phyloP scores from a whole-genome alignment of 2,329 filamentous ascomycete species.

The Aspergillus sp. region DNA sequence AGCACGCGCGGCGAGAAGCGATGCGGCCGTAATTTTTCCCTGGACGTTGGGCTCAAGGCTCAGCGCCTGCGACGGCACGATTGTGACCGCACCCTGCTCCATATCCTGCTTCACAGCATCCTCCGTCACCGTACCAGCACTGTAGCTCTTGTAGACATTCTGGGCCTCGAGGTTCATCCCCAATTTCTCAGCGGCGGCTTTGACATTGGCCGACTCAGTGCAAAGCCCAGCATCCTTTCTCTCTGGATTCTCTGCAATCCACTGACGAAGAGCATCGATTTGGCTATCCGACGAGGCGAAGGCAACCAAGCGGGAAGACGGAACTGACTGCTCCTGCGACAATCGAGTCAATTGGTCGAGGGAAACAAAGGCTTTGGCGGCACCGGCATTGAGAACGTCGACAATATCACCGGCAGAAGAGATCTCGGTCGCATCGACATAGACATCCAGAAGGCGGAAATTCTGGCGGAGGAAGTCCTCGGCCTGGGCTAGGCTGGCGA shows the following conservation, averaged over 20 bases:
- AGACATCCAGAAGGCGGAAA: slow-evolving; percentile 50
- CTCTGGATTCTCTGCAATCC: slow-evolving; percentile 28
- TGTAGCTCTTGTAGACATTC: slow-evolving; percentile 31
- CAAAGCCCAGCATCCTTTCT: slow-evolving; percentile 28
- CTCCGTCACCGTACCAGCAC: slow-evolving; percentile 34
- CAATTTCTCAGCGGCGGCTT: slow-evolving; percentile 29
- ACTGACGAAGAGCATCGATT: slow-evolving; percentile 30
- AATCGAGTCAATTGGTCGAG: slow-evolving; percentile 56
- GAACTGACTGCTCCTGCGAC: slow-evolving; percentile 42
- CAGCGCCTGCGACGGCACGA: slow-evolving; percentile 62
- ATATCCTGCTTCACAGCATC: slow-evolving; percentile 41
- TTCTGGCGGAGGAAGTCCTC: slow-evolving; percentile 49
- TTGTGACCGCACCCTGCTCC: slow-evolving; percentile 51
- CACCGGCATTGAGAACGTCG: slow-evolving; percentile 73
- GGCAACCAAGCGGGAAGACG: slow-evolving; percentile 49
- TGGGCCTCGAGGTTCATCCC: slow-evolving; percentile 31
- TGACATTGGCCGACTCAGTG: slow-evolving; percentile 28
- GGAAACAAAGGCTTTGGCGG: slow-evolving; percentile 72
- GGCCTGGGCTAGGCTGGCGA: slow-evolving; percentile 31
- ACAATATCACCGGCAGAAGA: slow-evolving; percentile 63
- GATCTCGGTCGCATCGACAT: slow-evolving; percentile 67
- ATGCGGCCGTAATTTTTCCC: slow-evolving; percentile 55
- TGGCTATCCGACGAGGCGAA: slow-evolving; percentile 36
- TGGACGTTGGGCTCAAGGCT: slow-evolving; percentile 56
- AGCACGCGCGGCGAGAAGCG: slow-evolving; percentile 64